Conservation (phyloP, 306 rosid genomes). For the Trichosanthes truncata region DNA sequence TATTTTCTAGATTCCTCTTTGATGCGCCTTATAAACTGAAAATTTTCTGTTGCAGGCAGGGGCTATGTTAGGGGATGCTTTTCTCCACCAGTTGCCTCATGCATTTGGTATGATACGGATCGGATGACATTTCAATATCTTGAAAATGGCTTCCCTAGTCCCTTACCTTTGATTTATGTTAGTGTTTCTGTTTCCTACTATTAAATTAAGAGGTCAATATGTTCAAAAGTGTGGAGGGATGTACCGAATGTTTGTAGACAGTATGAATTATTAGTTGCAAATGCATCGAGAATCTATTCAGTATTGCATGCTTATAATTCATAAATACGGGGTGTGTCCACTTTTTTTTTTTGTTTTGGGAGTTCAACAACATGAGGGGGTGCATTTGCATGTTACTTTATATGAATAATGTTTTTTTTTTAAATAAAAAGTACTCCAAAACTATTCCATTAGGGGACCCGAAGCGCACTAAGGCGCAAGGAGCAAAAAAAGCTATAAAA, state of each 20-base stretch:
- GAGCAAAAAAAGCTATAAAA: too few species aligned
- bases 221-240: background rate
- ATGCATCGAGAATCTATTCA: background rate
- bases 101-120: conserved; percentile 68
- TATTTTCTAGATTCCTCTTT: background rate
- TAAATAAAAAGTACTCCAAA: too few species aligned
- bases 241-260: background rate
- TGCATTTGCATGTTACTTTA: too few species aligned
- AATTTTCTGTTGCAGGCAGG: conserved; percentile 61
- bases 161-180: background rate
- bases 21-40: background rate
- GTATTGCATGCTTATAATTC: background rate
- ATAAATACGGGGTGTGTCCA: background rate
- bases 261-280: background rate
- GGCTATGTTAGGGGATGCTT: conserved; percentile 97
- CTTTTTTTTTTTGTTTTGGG: too few species aligned
- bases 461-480: too few species aligned
- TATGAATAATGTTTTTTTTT: too few species aligned
- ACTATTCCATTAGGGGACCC: too few species aligned
- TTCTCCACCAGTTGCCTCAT: conserved; percentile 96
- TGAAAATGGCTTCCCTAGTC: background rate
- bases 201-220: background rate
- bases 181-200: background rate
- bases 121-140: background rate
- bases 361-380: background rate